Evolutionary conservation across 169 alveolate species (phyloP), one percentile per base, ranked within the genome.

Genomic region (Plasmodium relictum): DNA sequence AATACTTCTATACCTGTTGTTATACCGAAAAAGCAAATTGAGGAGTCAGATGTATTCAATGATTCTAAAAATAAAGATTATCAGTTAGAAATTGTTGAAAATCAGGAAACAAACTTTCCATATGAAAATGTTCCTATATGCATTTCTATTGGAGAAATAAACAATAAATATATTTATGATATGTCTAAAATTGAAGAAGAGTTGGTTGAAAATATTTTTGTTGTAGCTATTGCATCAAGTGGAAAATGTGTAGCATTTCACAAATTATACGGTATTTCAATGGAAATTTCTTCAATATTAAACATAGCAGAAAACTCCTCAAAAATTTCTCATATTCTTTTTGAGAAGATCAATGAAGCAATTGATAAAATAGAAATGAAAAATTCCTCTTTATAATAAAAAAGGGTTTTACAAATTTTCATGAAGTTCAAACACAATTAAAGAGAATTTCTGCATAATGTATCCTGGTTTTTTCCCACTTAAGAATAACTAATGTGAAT

Each of bases 1-100:
- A 86, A 92, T 54, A 91, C 92, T 26, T 24, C 39, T n/a, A 50
- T 93, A 6, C 96, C 96, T 31, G 65, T 78, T 37, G 92, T 93
- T n/a, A 69, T 73, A 42, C 87, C 90, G 26, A 58, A 88, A 56
- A 71, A 87, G 41, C 37, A 89, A 70, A 93, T 92, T 24, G 95
- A 90, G 41, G 72, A 88, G 74, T 93, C 61, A 61, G 42, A 87
- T 48, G 68, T 88, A 14, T 66, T 63, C 16, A 73, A 73, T 44
- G 76, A 87, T 6, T 54, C 88, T 31, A 91, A 91, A 59, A 45
- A 65, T 66, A 69, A 69, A 50, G 90, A 80, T 14, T 80, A 80
- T 69, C 62, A 80, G 50, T n/a, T 80, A 8, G 78, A 63, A 80
- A 80, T 80, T 52, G 80, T 80, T 37, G 83, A 80, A 80, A 80